Evolutionary conservation across 768 basidiomycete genomes (phyloP), one percentile per base, ranked within the genome.

Genomic region (Lepiota venenata): DNA sequence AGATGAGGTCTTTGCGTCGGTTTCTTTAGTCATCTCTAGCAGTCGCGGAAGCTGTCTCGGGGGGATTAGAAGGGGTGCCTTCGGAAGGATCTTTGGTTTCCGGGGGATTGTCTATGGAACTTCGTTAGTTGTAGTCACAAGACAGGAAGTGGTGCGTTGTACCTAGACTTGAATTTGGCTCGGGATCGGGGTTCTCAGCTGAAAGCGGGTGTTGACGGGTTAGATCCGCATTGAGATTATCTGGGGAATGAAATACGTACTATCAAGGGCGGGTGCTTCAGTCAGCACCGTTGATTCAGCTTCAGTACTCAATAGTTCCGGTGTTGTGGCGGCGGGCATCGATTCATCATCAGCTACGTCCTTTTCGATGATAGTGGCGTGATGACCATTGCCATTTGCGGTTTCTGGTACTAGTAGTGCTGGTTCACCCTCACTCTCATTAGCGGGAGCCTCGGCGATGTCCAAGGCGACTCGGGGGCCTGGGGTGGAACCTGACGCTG

Each of bases 381-480:
- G 36, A 25, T 35, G 29, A 15, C 27, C 53, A n/a, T 42, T 21
- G 39, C 46, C 56, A 12, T 58, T 40, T 20, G 57, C 59, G 16
- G 45, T 38, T 36, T 59, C 49, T 7, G 52, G 53, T 6, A 29
- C 56, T n/a, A 53, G 16, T n/a, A 53, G 16, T 20, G 38, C 21
- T 5, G 21, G 15, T 16, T 22, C 21, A 16, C 25, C 27, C 45
- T 27, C 32, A 11, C 18, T 36, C 16, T 50, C 49, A 50, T 38
- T 21, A 41, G 11, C 35, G 49, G n/a, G 12, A 15, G 15, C 47
- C 21, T n/a, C 36, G 21, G 7, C 22, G 25, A 22, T n/a, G 21
- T 37, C 49, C 39, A 53, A 18, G 35, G 52, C 57, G 18, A 51
- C 42, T 25, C 56, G 40, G n/a, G 57, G 60, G 10, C 47, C 55